These are phyloP conservation scores for Chloromonas sp. DNA, from an alignment of 163 green algal species.

Conservation along the genomic window DNA sequence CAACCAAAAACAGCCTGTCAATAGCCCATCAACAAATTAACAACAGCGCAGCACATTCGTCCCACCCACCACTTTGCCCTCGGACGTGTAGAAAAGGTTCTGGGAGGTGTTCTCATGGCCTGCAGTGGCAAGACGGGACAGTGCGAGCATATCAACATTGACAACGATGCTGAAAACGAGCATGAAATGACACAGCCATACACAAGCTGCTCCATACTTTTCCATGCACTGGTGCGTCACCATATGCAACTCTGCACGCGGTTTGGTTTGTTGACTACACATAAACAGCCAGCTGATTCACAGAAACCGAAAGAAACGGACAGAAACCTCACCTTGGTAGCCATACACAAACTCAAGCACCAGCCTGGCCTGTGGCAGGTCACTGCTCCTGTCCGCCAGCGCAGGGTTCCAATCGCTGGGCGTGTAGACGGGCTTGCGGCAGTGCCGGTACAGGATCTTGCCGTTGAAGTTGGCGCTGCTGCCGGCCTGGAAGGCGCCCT, in stretches of 20 bases:
- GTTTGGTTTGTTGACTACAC: too few relatives aligned
- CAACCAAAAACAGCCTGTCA: too few relatives aligned
- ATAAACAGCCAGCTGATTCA: too few relatives aligned
- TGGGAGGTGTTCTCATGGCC: slow-evolving; percentile 43
- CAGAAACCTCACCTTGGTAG: slow-evolving; percentile 43
- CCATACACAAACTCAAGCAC: slow-evolving; percentile 63
- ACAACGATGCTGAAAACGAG: not conserved
- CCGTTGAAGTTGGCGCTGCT: slow-evolving; percentile 45
- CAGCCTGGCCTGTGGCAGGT: slow-evolving; percentile 50
- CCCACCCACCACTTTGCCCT: slow-evolving; percentile 28
- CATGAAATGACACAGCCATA: not conserved
- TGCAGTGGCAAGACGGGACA: slow-evolving; percentile 1
- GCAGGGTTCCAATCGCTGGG: slow-evolving; percentile 51
- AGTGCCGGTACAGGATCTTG: slow-evolving; percentile 61
- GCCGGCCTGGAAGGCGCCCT: slow-evolving; percentile 48
- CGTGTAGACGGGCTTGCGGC: slow-evolving; percentile 56
- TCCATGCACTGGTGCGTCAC: too few relatives aligned
- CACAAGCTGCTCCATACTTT: not conserved
- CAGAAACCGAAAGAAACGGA: not conserved
- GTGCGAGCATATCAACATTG: not conserved
- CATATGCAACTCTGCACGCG: too few relatives aligned
- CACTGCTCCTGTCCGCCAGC: slow-evolving; percentile 48
- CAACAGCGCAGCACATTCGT: not conserved
- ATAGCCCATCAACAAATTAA: too few relatives aligned
- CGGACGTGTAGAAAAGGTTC: slow-evolving; percentile 57